Evolutionary conservation across 495 filamentous ascomycete species (phyloP).

Genomic region (Trichoderma reesei): DNA sequence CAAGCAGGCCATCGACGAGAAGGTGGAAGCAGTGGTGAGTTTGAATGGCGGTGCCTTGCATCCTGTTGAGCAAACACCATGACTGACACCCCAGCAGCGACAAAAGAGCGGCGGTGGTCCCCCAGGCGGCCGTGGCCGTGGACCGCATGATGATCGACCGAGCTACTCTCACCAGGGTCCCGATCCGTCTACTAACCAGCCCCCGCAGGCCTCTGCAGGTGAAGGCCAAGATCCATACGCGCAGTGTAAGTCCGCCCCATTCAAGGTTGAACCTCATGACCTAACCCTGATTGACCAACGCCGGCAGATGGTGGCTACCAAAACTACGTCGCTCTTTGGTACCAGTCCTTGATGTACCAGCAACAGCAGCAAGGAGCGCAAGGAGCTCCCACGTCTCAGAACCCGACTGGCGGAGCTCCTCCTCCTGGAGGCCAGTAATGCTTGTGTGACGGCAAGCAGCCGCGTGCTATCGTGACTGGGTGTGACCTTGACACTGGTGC

Average conservation of each 20-base stretch:
- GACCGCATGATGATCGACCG: slow-evolving; percentile 33
- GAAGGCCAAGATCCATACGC: slow-evolving; percentile 49
- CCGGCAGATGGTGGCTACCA: slow-evolving; percentile 50
- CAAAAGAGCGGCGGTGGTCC: slow-evolving; percentile 44
- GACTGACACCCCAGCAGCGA: slow-evolving; percentile 25
- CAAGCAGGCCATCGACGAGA: slow-evolving; percentile 71
- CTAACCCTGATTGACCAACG: slow-evolving; percentile 11
- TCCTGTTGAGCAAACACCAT: slow-evolving; percentile 1
- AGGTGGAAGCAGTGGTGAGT: slow-evolving; percentile 74
- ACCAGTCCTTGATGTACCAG: slow-evolving; percentile 44
- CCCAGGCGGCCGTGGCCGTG: slow-evolving; percentile 32
- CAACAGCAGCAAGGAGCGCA: slow-evolving; percentile 17
- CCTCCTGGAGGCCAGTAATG: not conserved
- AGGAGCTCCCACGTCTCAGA: not conserved
- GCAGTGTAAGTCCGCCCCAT: slow-evolving; percentile 32
- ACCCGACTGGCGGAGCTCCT: not conserved
- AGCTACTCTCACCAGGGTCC: slow-evolving; percentile 26
- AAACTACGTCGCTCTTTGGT: slow-evolving; percentile 54
- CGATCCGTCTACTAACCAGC: slow-evolving; percentile 15
- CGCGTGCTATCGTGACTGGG: slow-evolving; percentile 7
- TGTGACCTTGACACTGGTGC: slow-evolving; percentile 4
- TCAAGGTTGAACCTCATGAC: not conserved
- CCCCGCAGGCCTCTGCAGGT: slow-evolving; percentile 23
- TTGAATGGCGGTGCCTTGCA: not conserved
- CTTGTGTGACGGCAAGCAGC: not conserved